Evolutionary conservation across 2,329 filamentous ascomycete genomes (phyloP).

Genomic region (Epicoccum sorghinum): DNA sequence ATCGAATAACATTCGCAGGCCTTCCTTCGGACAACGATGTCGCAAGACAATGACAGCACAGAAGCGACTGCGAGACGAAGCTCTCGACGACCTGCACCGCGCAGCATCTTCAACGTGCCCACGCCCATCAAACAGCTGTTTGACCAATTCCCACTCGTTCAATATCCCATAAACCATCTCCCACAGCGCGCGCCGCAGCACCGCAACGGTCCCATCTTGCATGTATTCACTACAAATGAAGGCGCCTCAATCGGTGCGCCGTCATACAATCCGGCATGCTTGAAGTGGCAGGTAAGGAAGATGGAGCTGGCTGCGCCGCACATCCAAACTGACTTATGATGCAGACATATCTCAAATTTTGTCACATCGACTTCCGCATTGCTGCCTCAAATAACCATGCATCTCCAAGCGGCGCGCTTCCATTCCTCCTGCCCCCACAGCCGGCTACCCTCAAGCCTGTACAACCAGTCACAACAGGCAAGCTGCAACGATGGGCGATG

Average conservation of each 20-base stretch:
- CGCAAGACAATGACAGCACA: conserved; percentile 18
- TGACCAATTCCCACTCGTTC: conserved; percentile 78
- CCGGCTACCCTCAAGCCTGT: conserved; percentile 41
- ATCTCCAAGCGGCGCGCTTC: conserved; percentile 84
- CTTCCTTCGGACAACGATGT: conserved; percentile 28
- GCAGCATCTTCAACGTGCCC: conserved; percentile 62
- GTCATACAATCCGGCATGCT: conserved; percentile 89
- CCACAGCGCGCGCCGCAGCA: conserved; percentile 65
- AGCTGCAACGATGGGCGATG: conserved; percentile 71
- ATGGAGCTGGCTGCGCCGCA: background rate
- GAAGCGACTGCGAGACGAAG: conserved; percentile 9
- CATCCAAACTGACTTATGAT: conserved; percentile 15
- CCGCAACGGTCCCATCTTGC: conserved; percentile 65
- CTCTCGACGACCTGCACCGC: conserved; percentile 19
- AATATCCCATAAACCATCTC: conserved; percentile 76
- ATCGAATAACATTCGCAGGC: conserved; percentile 2
- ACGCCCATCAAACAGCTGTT: conserved; percentile 81
- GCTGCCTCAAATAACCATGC: conserved; percentile 88
- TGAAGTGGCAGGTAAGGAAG: conserved; percentile 87
- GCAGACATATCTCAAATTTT: conserved; percentile 85
- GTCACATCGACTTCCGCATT: conserved; percentile 69
- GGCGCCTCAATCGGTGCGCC: conserved; percentile 67
- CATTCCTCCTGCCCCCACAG: conserved; percentile 74
- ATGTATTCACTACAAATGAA: conserved; percentile 74
- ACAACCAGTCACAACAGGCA: conserved; percentile 63